Conservation (phyloP, 768 basidiomycete species). For the Myochromella boudieri region DNA sequence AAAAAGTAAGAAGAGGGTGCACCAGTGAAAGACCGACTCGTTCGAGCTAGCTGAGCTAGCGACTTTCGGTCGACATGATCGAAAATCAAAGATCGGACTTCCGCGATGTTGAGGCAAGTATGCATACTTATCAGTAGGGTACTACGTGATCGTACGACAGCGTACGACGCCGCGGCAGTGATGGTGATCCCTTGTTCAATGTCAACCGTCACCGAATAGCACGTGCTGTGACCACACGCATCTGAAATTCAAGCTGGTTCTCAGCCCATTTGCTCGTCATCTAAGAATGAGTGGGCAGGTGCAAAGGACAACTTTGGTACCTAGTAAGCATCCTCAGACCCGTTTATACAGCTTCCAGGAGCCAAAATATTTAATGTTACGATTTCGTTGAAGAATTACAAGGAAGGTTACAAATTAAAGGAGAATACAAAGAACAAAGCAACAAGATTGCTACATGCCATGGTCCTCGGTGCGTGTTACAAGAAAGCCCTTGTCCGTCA, state of each 20-base stretch:
- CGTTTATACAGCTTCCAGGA: no score
- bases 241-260: no score
- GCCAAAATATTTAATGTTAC: no score
- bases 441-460: neutral
- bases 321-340: no score
- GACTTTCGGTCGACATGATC: neutral
- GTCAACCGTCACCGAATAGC: no score
- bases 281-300: no score
- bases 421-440: neutral
- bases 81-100: neutral
- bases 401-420: neutral
- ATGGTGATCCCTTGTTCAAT: neutral
- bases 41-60: neutral
- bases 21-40: neutral
- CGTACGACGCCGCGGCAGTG: neutral
- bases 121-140: neutral
- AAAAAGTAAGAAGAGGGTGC: no score
- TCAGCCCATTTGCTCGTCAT: no score
- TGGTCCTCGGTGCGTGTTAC: slow-evolving; percentile 1
- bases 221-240: no score
- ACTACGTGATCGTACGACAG: neutral
- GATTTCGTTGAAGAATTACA: no score
- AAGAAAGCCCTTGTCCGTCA: slow-evolving; percentile 14
- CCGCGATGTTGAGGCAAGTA: neutral
- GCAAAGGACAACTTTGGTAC: no score